Evolutionary conservation across 2,329 filamentous ascomycete species (phyloP).

Genomic region (Cryphonectria nitschkei): DNA sequence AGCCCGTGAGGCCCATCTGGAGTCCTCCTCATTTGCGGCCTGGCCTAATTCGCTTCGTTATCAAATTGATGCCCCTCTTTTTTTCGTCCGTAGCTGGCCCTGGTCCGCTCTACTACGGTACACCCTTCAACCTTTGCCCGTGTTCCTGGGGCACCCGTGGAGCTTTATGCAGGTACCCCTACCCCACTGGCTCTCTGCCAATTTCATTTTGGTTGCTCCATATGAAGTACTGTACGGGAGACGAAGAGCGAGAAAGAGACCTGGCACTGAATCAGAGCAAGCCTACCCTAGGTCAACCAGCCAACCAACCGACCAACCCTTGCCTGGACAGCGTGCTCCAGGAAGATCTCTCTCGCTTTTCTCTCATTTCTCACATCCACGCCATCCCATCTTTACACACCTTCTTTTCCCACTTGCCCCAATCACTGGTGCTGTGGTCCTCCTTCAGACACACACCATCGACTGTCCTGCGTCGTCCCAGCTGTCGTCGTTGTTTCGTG

Average conservation of each 20-base stretch:
- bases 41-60: constrained; percentile 8
- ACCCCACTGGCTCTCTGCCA: constrained; percentile 1
- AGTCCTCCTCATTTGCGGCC: constrained; percentile 12
- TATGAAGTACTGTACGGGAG: background rate
- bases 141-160: background rate
- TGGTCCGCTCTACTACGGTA: background rate
- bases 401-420: background rate
- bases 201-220: constrained; percentile 5
- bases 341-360: background rate
- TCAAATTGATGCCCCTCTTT: constrained; percentile 16
- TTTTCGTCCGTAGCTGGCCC: constrained; percentile 1
- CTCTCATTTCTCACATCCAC: constrained; percentile 1
- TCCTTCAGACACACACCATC: background rate
- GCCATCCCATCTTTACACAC: background rate
- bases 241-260: background rate
- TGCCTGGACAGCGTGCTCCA: background rate
- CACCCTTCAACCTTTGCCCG: background rate
- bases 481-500: background rate
- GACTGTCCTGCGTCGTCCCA: constrained; percentile 1
- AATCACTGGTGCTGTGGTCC: background rate
- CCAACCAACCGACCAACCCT: background rate
- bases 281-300: background rate
- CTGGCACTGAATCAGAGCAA: background rate
- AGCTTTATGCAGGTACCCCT: constrained; percentile 16
- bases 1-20: background rate